Conservation (phyloP, 2,329 filamentous ascomycete species). For the Ramularia endophylla region DNA sequence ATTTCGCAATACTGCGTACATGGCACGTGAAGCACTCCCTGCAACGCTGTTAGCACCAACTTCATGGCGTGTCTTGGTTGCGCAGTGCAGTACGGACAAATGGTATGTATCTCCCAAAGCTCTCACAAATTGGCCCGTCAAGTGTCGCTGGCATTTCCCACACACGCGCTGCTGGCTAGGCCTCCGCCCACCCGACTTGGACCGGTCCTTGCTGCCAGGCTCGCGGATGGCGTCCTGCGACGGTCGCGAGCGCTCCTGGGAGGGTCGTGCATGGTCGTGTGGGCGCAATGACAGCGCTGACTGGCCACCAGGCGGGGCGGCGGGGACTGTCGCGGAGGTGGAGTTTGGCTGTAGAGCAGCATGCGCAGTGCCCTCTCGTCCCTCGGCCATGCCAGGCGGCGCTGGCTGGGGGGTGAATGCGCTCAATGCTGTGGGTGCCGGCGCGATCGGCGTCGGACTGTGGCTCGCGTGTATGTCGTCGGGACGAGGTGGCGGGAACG, state of each 20-base stretch:
- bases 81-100: conserved; percentile 38
- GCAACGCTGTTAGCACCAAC: too few relatives aligned
- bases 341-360: conserved; percentile 18
- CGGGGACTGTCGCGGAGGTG: conserved; percentile 5
- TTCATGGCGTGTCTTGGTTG: too few relatives aligned
- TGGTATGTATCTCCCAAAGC: conserved; percentile 92
- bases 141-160: conserved; percentile 79
- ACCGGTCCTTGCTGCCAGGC: conserved; percentile 19
- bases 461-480: too few relatives aligned
- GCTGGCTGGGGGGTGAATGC: conserved; percentile 9
- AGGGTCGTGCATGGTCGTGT: conserved; percentile 12
- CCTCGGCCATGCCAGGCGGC: conserved; percentile 25
- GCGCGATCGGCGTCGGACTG: not conserved
- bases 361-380: conserved; percentile 22
- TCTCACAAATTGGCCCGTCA: conserved; percentile 94
- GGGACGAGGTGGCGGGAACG: too few relatives aligned
- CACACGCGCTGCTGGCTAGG: conserved; percentile 42
- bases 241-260: conserved; percentile 11
- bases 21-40: conserved; percentile 91
- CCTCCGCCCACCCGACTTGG: conserved; percentile 22
- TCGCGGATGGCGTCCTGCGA: conserved; percentile 13
- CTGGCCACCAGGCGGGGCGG: conserved; percentile 15
- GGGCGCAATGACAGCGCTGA: conserved; percentile 12
- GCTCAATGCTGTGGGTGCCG: conserved; percentile 11
- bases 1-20: conserved; percentile 50